Base-by-base conservation (phyloP, 1,284 basidiomycete genomes). In the Sporisorium iseilematis-ciliati region DNA sequence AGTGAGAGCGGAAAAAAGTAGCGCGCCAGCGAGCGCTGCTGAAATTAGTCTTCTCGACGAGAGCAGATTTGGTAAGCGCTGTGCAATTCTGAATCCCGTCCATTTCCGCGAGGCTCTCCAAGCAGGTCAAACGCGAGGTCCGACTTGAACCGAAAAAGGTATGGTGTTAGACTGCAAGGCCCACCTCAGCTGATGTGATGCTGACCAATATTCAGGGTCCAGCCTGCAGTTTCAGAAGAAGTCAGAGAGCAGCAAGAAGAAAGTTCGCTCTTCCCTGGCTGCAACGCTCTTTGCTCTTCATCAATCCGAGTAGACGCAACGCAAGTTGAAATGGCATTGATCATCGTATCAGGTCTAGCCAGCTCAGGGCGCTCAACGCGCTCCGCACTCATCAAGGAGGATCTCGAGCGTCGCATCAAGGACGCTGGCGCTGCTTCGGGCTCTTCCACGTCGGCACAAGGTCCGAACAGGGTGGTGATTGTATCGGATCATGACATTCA, bases 291-390 rank as follows among this genome's bases (percentile, higher is more conserved):
- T 16, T 10, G 20, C 16, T 26, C 23, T 42, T 56, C 49, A 38
- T 21, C 38, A 42, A 16, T 25, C 43, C 16, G 43, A 3, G 3
- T 29, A 53, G 14, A 31, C 40, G 42, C 49, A 51, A 51, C 49
- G 12, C 20, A 5, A 31, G 35, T 18, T 18, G 26, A 4, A 55
- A 98, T 98, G 95, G 94, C 95, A n/a, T 89, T 98, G 57, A 88
- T 99, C 76, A 95, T 94, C 3, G 88, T 98, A 43, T 90, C 92
- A n/a, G 96, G 96, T 11, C 94, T 90, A 85, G 95, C 96, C 0
- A 91, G 89, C 79, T 91, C 92, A 45, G 95, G 96, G 59, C 97
- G 98, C 85, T 90, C 92, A 0, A 88, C 86, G n/a, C 88, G 94
- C 49, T 91, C 91, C 0, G 74, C 86, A 1, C 90, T 94, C 82